Evolutionary conservation across 2,329 filamentous ascomycete species (phyloP).

Genomic region (Tympanopsis confertula): DNA sequence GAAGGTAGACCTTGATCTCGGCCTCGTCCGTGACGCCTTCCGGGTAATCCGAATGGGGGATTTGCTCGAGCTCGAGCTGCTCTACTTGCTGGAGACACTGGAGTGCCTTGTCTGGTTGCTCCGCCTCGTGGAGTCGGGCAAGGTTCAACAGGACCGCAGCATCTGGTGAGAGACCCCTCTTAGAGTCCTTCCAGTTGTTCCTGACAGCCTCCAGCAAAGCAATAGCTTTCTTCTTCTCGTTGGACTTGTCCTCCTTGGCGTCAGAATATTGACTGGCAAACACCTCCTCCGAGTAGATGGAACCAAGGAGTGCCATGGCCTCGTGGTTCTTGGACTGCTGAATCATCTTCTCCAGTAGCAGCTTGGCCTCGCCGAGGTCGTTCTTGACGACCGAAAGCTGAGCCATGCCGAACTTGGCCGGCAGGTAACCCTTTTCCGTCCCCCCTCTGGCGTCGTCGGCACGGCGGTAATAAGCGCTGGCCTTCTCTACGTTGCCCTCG

Average conservation of each 20-base stretch:
- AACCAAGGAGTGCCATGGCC: slow-evolving; percentile 83
- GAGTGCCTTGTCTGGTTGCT: slow-evolving; percentile 78
- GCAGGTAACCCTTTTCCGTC: slow-evolving; percentile 78
- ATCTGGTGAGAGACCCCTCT: slow-evolving; percentile 71
- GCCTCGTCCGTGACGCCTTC: slow-evolving; percentile 47
- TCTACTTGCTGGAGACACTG: slow-evolving; percentile 88
- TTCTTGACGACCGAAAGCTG: slow-evolving; percentile 77
- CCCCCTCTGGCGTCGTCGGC: slow-evolving; percentile 88
- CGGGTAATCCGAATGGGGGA: slow-evolving; percentile 59
- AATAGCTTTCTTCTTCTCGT: slow-evolving; percentile 78
- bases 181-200: slow-evolving; percentile 82
- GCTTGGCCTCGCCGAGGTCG: slow-evolving; percentile 83
- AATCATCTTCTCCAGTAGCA: slow-evolving; percentile 86
- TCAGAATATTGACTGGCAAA: slow-evolving; percentile 65
- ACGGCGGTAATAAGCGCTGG: slow-evolving; percentile 75
- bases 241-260: slow-evolving; percentile 74
- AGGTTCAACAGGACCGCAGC: slow-evolving; percentile 83
- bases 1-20: slow-evolving; percentile 47
- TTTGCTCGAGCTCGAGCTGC: slow-evolving; percentile 72
- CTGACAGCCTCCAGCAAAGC: slow-evolving; percentile 74
- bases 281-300: slow-evolving; percentile 86
- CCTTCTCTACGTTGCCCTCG: slow-evolving; percentile 60
- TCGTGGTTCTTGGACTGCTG: slow-evolving; percentile 72
- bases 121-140: slow-evolving; percentile 76
- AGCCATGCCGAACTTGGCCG: slow-evolving; percentile 86